phyloP scores from a whole-genome alignment of 1,139 yeast species.

The Arxiozyma slooffiae region DNA sequence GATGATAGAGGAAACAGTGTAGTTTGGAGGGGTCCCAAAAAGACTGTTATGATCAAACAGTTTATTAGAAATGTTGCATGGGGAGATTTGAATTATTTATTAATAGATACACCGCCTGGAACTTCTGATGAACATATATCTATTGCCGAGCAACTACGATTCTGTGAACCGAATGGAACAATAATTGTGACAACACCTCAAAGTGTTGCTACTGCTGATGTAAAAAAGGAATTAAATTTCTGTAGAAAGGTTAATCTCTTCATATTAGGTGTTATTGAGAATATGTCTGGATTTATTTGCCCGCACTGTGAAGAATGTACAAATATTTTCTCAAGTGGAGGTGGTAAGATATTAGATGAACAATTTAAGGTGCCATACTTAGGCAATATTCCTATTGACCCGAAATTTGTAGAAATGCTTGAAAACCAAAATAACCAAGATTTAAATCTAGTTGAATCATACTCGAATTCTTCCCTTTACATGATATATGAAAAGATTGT shows the following conservation, averaged over 20 bases:
- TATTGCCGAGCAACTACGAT: slow-evolving; percentile 80
- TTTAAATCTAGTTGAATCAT: slow-evolving; percentile 31
- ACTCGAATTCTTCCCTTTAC: slow-evolving; percentile 34
- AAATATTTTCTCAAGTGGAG: slow-evolving; percentile 85
- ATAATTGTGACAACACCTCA: slow-evolving; percentile 96
- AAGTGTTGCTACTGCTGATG: slow-evolving; percentile 85
- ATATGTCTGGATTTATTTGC: slow-evolving; percentile 94
- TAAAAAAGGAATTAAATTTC: slow-evolving; percentile 84
- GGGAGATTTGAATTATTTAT: slow-evolving; percentile 74
- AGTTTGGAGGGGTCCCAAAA: slow-evolving; percentile 98
- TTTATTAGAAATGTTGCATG: slow-evolving; percentile 84
- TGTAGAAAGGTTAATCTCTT: slow-evolving; percentile 77
- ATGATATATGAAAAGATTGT: slow-evolving; percentile 46
- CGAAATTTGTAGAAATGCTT: slow-evolving; percentile 73
- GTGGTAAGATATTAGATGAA: slow-evolving; percentile 67
- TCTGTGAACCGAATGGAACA: slow-evolving; percentile 80
- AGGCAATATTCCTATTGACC: slow-evolving; percentile 90
- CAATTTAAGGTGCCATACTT: slow-evolving; percentile 55
- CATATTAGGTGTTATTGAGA: slow-evolving; percentile 82
- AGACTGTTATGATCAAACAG: slow-evolving; percentile 95
- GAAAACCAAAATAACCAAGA: slow-evolving; percentile 37
- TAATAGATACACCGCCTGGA: slow-evolving; percentile 98
- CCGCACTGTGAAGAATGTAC: slow-evolving; percentile 91
- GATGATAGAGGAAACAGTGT: slow-evolving; percentile 81
- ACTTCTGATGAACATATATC: slow-evolving; percentile 97